phyloP scores from a whole-genome alignment of 2,329 filamentous ascomycete species.

The Cyphellophora europaea region DNA sequence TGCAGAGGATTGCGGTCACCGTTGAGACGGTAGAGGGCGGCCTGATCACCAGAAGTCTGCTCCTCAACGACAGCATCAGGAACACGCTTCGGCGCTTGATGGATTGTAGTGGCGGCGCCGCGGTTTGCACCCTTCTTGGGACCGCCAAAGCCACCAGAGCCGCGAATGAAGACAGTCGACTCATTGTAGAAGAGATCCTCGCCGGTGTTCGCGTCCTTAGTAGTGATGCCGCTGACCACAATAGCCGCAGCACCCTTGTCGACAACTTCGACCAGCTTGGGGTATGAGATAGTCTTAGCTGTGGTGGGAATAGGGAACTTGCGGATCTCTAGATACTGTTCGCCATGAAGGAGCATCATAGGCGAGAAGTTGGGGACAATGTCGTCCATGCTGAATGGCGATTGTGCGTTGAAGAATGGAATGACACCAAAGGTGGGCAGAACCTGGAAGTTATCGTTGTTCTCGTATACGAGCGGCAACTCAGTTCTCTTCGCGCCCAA shows the following conservation, averaged over 20 bases:
- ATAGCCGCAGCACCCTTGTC: constrained; percentile 91
- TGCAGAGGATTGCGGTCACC: constrained; percentile 96
- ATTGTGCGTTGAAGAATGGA: constrained; percentile 77
- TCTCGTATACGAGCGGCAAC: constrained; percentile 81
- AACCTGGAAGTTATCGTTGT: constrained; percentile 82
- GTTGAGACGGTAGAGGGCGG: constrained; percentile 82
- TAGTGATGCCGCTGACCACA: constrained; percentile 69
- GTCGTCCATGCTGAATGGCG: constrained; percentile 69
- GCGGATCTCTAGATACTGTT: constrained; percentile 93
- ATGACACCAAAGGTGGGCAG: constrained; percentile 84
- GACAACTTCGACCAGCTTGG: constrained; percentile 72
- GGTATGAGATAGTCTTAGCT: constrained; percentile 17
- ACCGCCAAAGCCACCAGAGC: constrained; percentile 83
- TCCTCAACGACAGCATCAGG: constrained; percentile 80
- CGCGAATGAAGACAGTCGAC: constrained; percentile 82
- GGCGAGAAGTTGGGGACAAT: constrained; percentile 93
- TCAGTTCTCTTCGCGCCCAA: constrained; percentile 86
- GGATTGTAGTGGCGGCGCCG: constrained; percentile 68
- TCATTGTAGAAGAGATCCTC: constrained; percentile 97
- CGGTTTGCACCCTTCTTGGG: constrained; percentile 67
- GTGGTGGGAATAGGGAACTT: constrained; percentile 74
- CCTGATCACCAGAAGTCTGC: constrained; percentile 81
- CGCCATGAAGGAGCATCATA: constrained; percentile 98
- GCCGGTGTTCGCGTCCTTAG: constrained; percentile 75
- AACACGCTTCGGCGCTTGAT: constrained; percentile 65